Base-by-base conservation (phyloP, 2,329 filamentous ascomycete genomes). In the Fonsecaea pedrosoi region DNA sequence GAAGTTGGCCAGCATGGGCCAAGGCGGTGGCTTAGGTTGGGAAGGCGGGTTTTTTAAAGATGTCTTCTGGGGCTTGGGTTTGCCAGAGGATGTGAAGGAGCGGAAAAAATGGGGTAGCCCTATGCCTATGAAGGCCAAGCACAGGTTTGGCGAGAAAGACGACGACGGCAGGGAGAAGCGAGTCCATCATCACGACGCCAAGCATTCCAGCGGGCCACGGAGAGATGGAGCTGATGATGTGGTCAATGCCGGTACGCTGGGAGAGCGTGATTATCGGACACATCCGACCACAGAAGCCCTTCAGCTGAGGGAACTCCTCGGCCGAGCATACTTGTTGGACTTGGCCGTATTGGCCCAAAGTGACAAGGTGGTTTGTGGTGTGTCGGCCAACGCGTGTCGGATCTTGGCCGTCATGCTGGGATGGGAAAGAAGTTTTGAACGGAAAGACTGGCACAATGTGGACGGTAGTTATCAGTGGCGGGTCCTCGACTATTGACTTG, bases 401-500 rank as follows among this genome's bases (percentile, higher is more conserved):
- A 74, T 96, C 61, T 76, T 96, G 69, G 92, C 87, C 1, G 91
- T 96, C 48, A 93, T 96, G 89, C 88, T 95, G 87, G 92, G 92
- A 0, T 94, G 91, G 91, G 89, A 94, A 42, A 71, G 68, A 54
- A 87, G 85, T 4, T 83, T 92, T 68, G 81, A 81, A 38, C 77
- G 83, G 18, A 84, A 82, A 1, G 82, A 83, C 54, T 96, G 92
- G 91, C 83, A 87, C 66, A 96, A 96, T 78, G 86, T 96, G n/a
- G 91, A 94, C 76, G 90, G 89, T 1, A 84, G 84, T 12, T 88
- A 85, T 72, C 82, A 82, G 12, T 92, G 90, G 90, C 83, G 75
- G 60, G 79, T 79, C 1, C 73, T 82, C 56, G 71, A 75, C 63
- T 77, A 71, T 61, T 71, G 61, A 53, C n/a, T 48, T 13, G 48